phyloP scores from a whole-genome alignment of 768 basidiomycete genomes.

The Tulasnella sp. region DNA sequence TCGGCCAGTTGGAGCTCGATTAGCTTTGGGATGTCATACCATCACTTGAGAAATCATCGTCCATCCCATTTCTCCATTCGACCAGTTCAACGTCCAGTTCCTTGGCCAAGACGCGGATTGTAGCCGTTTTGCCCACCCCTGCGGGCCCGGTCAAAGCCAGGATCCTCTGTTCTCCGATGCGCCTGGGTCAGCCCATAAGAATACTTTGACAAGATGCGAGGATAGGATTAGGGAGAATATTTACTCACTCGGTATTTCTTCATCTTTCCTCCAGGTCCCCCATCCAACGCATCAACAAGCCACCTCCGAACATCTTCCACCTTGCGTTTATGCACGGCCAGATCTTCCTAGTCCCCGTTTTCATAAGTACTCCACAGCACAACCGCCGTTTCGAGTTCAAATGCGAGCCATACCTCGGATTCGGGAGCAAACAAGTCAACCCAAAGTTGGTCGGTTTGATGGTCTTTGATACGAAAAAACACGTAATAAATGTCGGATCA shows the following conservation, averaged over 20 bases:
- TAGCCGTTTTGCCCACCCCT: constrained; percentile 87
- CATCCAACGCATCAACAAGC: constrained; percentile 67
- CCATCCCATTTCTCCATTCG: constrained; percentile 76
- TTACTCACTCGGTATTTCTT: constrained; percentile 67
- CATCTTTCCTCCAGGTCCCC: constrained; percentile 54
- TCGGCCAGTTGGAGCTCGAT: neutral
- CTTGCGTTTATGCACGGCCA: constrained; percentile 77
- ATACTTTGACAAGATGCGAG: neutral
- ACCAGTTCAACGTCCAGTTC: constrained; percentile 76
- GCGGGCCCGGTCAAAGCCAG: constrained; percentile 83
- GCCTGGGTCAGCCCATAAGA: neutral
- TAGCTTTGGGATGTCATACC: neutral
- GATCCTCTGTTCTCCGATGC: constrained; percentile 54
- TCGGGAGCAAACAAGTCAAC: constrained; percentile 15
- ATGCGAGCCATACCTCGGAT: neutral
- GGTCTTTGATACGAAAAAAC: constrained; percentile 2
- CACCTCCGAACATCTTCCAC: constrained; percentile 73
- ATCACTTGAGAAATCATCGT: constrained; percentile 41
- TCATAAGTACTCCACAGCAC: neutral
- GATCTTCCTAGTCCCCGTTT: constrained; percentile 49
- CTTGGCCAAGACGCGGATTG: constrained; percentile 64
- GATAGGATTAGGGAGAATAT: neutral
- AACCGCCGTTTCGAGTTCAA: neutral
- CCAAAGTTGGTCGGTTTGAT: constrained; percentile 19
- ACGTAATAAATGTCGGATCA: neutral